phyloP scores from a whole-genome alignment of 441 rosid species.

The Pelargonium fulgidum region DNA sequence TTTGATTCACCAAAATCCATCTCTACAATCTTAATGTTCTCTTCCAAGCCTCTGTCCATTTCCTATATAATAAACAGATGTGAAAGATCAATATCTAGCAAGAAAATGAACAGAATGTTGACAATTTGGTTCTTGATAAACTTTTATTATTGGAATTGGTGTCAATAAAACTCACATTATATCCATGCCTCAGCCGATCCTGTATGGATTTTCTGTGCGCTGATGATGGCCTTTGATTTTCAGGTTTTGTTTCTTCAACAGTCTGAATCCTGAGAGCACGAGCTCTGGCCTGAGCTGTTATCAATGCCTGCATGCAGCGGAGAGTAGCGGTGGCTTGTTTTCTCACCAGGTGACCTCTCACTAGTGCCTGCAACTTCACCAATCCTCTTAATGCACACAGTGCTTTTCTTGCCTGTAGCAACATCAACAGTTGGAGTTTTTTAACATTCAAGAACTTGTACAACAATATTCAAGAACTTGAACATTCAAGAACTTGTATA shows the following conservation, averaged over 20 bases:
- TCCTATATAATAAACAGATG: slow-evolving; percentile 39
- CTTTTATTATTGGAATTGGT: too few relatives aligned
- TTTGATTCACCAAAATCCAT: slow-evolving; percentile 35
- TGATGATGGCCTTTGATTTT: slow-evolving; percentile 41
- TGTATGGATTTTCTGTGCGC: slow-evolving; percentile 46
- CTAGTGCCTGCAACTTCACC: slow-evolving; percentile 61
- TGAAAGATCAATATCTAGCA: too few relatives aligned
- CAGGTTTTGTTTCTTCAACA: slow-evolving; percentile 39
- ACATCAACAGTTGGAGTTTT: background rate
- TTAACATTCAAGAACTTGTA: too few relatives aligned
- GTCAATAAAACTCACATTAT: slow-evolving; percentile 34
- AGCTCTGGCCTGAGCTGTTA: slow-evolving; percentile 53
- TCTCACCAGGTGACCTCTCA: slow-evolving; percentile 63
- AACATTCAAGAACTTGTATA: background rate
- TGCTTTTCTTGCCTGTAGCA: slow-evolving; percentile 75
- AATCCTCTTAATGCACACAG: slow-evolving; percentile 57
- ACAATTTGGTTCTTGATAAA: too few relatives aligned
- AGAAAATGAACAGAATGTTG: too few relatives aligned
- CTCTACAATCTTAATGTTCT: slow-evolving; percentile 72
- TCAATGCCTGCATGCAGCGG: slow-evolving; percentile 53
- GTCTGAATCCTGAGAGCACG: slow-evolving; percentile 50
- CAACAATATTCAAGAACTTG: background rate
- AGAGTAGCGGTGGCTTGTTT: slow-evolving; percentile 63
- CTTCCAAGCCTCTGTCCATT: slow-evolving; percentile 43
- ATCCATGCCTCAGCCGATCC: slow-evolving; percentile 27